Base-by-base conservation (phyloP, 2,329 filamentous ascomycete species). In the Xylaria polymorpha region DNA sequence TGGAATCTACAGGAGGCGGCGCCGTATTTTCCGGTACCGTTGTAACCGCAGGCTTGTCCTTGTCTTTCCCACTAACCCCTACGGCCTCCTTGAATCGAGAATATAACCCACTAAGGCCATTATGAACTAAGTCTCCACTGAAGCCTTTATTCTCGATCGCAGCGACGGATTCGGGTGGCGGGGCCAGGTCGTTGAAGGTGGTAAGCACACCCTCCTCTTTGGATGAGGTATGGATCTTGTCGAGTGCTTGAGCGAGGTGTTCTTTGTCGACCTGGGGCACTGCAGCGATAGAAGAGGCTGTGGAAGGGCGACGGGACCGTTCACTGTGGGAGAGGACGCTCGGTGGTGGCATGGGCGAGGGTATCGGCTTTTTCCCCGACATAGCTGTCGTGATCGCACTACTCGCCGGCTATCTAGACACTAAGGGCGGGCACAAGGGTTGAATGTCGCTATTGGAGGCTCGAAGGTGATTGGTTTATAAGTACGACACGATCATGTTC, bases 141-240 rank as follows among this genome's bases (percentile, higher is more conserved):
- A 93, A 84, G 9, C 87, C 87, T 78, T 93, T 94, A 67, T 85
- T 88, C 74, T 97, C 94, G 29, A 85, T 81, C 15, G 84, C 81
- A 1, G 86, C 83, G 1, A 88, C 82, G 0, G 87, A 84, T 2
- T 85, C 83, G 0, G 92, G 90, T 5, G 91, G 90, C 0, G 91
- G 87, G 0, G 92, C 92, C 76, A 97, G 94, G 77, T 98, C 94
- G 81, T 97, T 97, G 81, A 98, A 98, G 9, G 94, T 97, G 2
- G 95, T 98, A 57, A 98, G 85, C 41, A 90, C 88, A 71, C 92
- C 92, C 41, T 92, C 92, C 78, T 93, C 92, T 77, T 92, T 97
- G n/a, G 94, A 94, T 6, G 92, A 90, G 60, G 86, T 94, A 80
- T 98, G 95, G 73, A 98, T 97, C 75, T 93, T 91, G 80, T 97